Base-by-base conservation (phyloP, 2,329 filamentous ascomycete genomes). In the Pseudogymnoascus sp. region DNA sequence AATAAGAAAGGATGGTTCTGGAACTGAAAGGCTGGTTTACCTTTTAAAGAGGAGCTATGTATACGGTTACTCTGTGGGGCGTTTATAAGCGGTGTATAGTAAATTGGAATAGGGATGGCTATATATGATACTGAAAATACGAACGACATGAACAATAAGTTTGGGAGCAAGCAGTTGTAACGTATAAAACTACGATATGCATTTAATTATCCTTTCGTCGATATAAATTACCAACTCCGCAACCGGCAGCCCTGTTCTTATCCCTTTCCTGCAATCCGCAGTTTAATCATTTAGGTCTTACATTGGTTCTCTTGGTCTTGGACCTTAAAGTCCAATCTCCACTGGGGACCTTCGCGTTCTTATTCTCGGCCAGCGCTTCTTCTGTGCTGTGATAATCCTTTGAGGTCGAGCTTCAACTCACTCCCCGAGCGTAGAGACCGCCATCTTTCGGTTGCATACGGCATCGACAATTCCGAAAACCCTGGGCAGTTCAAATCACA, bases 1-100 rank as follows among this genome's bases (percentile, higher is more conserved):
- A 43, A 61, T 38, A 66, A 65, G 9, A 64, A 64, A 36, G 66
- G 67, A 2, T 69, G 68, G 68, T 69, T 69, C 53, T 69, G 68
- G 68, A 69, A 67, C 60, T 69, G 47, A 66, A 38, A 22, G 11
- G 5, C 3, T 25, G 6, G 33, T 14, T 18, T 58, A 25, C 8
- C 4, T 22, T 7, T 7, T 28, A 28, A 9, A n/a, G 33, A 5
- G 20, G 9, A 9, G 57, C 20, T 25, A 11, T 38, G 25, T 14
- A 8, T 58, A 6, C 7, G 35, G 9, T 58, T n/a, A 9, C 18
- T 25, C 12, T 38, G 18, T n/a, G 33, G 25, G 20, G 18, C 22
- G 25, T 38, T 58, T 38, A 35, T 6, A 53, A 53, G 47, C 47
- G 47, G 2, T 53, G 28, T 53, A 18, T 14, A 5, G 9, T 14